Base-by-base conservation (phyloP, 192 early-diverging fungal genomes). In the Cladochytrium replicatum region DNA sequence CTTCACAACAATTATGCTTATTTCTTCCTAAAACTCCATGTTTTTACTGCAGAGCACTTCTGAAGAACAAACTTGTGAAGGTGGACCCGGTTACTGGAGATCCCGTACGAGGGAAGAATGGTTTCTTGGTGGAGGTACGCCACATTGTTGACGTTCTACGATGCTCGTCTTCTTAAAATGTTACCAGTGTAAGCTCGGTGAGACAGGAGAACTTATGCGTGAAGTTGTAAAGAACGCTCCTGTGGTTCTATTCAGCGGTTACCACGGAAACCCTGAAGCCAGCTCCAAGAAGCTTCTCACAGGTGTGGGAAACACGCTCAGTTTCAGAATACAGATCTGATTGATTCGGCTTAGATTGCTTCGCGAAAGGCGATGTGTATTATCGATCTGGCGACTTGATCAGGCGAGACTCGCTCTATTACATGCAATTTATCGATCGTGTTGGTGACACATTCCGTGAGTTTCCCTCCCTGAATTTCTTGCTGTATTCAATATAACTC, bases 361-460 rank as follows among this genome's bases (percentile, higher is more conserved):
- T 80, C 52, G 53, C 19, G 19, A 74, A 85, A 46, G 80, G 70
- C 6, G 84, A 86, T 47, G 46, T 51, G 25, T 82, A 67, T 42
- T 81, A 67, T 44, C 58, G 79, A 3, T 71, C 71, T 39, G 82
- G 84, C 3, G 82, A 85, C 59, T 49, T 83, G 23, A 47, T 85
- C 3, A 67, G 68, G 29, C 40, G 45, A 3, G 67, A 67, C 42
- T 39, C 50, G 19, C 66, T 76, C n/a, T 65, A 71, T 1, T 82
- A 66, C 52, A 67, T 66, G 46, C 78, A 75, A 50, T 84, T 86
- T 64, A 70, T 71, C 4, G 82, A 84, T 37, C 75, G 84, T 22
- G 61, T 76, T 17, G 82, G 84, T 4, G 82, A 86, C 34, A 82
- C 84, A 13, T 86, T 76, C 52, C 57, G 84, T 8, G 84, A n/a